A percentile compares a stretch with the other conserved stretches of the same genome.
These are phyloP conservation scores for Hyaloscypha hepaticicola DNA, from an alignment of 495 filamentous ascomycete genomes.

Conservation along the genomic window DNA sequence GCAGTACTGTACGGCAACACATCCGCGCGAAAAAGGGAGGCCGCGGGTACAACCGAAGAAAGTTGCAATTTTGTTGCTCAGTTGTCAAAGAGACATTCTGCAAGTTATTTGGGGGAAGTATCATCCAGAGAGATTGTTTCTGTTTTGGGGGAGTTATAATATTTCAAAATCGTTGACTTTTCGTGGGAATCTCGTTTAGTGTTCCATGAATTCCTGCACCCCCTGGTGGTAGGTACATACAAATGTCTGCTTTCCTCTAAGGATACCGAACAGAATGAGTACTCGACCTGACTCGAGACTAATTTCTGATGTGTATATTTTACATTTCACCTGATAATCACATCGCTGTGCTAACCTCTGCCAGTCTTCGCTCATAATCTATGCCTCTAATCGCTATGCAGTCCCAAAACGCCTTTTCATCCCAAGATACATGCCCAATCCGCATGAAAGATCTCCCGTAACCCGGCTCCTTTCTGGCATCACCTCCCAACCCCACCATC, in stretches of 20 bases:
- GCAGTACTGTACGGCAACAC: neutral
- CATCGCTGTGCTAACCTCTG: neutral
- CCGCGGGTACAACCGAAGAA: neutral
- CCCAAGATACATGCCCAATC: neutral
- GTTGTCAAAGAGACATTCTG: neutral
- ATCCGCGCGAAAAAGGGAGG: neutral
- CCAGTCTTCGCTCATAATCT: slow-evolving; percentile 2
- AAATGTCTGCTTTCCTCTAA: neutral
- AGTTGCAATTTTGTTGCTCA: too few relatives aligned
- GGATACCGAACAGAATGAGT: neutral
- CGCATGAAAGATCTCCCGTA: neutral
- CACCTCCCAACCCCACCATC: slow-evolving; percentile 15
- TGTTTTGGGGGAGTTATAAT: too few relatives aligned
- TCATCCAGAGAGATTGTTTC: neutral
- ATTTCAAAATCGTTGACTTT: too few relatives aligned
- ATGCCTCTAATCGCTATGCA: slow-evolving; percentile 12
- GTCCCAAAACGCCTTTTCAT: neutral
- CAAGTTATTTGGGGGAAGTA: neutral
- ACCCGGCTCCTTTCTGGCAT: neutral
- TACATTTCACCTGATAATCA: neutral
- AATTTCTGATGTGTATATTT: neutral
- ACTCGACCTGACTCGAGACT: neutral
- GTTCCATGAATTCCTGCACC: too few relatives aligned
- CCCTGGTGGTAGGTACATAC: neutral
- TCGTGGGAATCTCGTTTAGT: too few relatives aligned